These are phyloP conservation scores for Beauveria asiatica DNA, from an alignment of 2,329 filamentous ascomycete genomes.

Conservation along the genomic window DNA sequence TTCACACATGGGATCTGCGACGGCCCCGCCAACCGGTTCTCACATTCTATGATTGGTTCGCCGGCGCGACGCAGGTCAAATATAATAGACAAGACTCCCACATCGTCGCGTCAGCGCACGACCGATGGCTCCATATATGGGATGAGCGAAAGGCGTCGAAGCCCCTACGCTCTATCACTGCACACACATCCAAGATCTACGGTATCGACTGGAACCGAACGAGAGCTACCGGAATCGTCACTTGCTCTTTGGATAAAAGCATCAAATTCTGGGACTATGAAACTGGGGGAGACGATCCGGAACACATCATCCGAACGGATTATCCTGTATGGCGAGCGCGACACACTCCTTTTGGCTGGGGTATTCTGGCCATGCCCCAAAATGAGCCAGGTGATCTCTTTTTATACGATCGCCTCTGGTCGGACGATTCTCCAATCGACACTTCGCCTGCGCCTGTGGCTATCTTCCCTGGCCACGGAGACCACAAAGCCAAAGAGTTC, in stretches of 20 bases:
- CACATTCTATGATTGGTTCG: constrained; percentile 87
- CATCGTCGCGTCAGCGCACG: constrained; percentile 83
- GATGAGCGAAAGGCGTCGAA: constrained; percentile 72
- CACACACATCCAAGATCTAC: constrained; percentile 89
- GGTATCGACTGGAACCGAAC: constrained; percentile 91
- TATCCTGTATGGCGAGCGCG: constrained; percentile 88
- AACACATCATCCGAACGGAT: constrained; percentile 69
- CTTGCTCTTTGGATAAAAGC: constrained; percentile 83
- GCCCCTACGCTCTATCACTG: constrained; percentile 75
- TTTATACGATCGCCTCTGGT: constrained; percentile 63
- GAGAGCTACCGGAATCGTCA: constrained; percentile 62
- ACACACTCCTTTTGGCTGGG: constrained; percentile 82
- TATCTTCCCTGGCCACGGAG: constrained; percentile 53
- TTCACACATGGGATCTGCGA: constrained; percentile 86
- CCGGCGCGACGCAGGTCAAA: constrained; percentile 89
- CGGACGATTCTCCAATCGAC: constrained; percentile 35
- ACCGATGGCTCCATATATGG: constrained; percentile 82
- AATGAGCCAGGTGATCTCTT: constrained; percentile 78
- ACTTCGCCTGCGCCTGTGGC: constrained; percentile 40
- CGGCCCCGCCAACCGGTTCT: constrained; percentile 63
- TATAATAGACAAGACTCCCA: constrained; percentile 85
- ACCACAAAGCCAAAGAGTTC: constrained; percentile 77
- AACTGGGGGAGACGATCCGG: constrained; percentile 53
- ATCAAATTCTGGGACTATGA: constrained; percentile 89
- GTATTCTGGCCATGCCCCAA: constrained; percentile 85